Evolutionary conservation across 768 basidiomycete species (phyloP).

Genomic region (Leucocoprinus sp.): DNA sequence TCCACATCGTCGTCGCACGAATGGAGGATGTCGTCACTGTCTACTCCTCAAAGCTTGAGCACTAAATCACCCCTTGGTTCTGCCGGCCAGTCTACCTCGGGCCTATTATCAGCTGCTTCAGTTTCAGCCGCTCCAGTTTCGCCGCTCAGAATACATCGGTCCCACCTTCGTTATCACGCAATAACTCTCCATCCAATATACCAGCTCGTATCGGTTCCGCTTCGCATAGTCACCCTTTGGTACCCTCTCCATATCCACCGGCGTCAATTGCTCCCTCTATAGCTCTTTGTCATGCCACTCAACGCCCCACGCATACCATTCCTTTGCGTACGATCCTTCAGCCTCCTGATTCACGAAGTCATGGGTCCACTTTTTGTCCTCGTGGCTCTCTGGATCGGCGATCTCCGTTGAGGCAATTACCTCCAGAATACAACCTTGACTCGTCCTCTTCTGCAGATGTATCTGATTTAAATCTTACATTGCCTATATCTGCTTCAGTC

Average conservation of each 20-base stretch:
- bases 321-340: not conserved
- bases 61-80: not conserved
- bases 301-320: not conserved
- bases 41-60: not conserved
- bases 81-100: not conserved
- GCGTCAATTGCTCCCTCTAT: slow-evolving; percentile 9
- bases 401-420: not conserved
- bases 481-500: not conserved
- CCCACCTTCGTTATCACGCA: not conserved
- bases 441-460: not conserved
- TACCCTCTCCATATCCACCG: slow-evolving; percentile 9
- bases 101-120: not conserved
- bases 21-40: not conserved
- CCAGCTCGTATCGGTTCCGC: not conserved
- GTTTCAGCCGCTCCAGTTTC: not conserved
- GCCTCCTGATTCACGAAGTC: no score
- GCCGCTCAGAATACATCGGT: slow-evolving; percentile 7
- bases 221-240: slow-evolving; percentile 1
- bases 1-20: not conserved
- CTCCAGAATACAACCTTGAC: not conserved
- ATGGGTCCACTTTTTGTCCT: no score
- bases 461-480: slow-evolving; percentile 8
- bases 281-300: slow-evolving; percentile 9
- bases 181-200: not conserved
- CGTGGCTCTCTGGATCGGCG: slow-evolving; percentile 1